Evolutionary conservation across 2,329 filamentous ascomycete species (phyloP).

Genomic region (Ophiocordyceps robertsii): DNA sequence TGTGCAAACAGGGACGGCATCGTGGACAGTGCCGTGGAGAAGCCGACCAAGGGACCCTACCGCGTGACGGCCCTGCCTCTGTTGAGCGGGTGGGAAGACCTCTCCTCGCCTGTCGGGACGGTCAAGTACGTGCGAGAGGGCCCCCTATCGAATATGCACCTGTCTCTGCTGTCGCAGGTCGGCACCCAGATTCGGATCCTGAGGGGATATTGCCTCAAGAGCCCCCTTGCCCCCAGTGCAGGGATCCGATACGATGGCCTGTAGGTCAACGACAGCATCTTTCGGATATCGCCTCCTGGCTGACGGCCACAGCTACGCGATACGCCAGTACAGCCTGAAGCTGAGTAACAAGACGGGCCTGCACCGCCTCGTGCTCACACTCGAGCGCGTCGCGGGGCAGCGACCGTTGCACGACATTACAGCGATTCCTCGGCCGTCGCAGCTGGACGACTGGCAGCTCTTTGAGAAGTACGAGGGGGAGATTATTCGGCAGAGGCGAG

Average conservation of each 20-base stretch:
- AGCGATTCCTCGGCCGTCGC: conserved; percentile 36
- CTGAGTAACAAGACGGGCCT: conserved; percentile 23
- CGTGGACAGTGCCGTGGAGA: conserved; percentile 28
- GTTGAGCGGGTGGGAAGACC: conserved; percentile 35
- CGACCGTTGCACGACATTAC: conserved; percentile 25
- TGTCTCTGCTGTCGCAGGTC: conserved; percentile 33
- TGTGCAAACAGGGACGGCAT: conserved; percentile 44
- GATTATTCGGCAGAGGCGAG: conserved; percentile 23
- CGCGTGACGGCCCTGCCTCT: conserved; percentile 34
- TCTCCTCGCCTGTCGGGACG: conserved; percentile 13
- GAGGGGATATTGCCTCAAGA: conserved; percentile 35
- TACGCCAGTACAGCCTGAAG: conserved; percentile 32
- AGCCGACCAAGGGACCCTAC: conserved; percentile 31
- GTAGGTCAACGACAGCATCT: conserved; percentile 21
- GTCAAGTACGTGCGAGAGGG: conserved; percentile 33
- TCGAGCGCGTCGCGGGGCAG: conserved; percentile 31
- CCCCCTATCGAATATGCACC: conserved; percentile 28
- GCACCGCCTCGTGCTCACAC: conserved; percentile 29
- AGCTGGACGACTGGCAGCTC: conserved; percentile 41
- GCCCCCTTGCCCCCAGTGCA: conserved; percentile 33
- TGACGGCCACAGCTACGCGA: conserved; percentile 26
- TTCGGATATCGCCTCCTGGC: neutral
- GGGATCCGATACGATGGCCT: conserved; percentile 45
- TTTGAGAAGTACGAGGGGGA: conserved; percentile 33
- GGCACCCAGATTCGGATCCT: conserved; percentile 38